Percentiles rank a stretch among this genome's conserved stretches.
These are phyloP conservation scores for Leishmania aethiopica DNA, from an alignment of 208 protist genomes.

Conservation along the genomic window DNA sequence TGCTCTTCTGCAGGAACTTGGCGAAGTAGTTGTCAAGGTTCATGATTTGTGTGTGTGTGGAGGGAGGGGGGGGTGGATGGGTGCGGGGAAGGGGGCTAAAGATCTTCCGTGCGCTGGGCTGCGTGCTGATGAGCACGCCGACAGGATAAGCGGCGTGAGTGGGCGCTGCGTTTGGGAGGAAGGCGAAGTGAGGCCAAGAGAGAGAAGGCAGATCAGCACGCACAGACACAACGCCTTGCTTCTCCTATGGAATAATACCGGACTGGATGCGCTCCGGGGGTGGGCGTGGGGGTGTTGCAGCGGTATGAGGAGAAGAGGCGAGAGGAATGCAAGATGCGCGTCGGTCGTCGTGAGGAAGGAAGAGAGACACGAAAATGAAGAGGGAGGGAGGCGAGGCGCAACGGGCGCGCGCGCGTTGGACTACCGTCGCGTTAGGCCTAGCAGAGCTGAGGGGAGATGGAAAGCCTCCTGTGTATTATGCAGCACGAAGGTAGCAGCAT, in stretches of 20 bases:
- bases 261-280: background rate
- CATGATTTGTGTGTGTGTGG: constrained; percentile 16
- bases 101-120: background rate
- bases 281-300: background rate
- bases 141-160: background rate
- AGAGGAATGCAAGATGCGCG: background rate
- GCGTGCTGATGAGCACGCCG: background rate
- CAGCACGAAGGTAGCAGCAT: background rate
- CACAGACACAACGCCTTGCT: background rate
- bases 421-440: background rate
- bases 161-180: constrained; percentile 1
- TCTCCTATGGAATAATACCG: background rate
- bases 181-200: constrained; percentile 1
- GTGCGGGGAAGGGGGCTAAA: background rate
- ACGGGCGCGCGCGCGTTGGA: too few species aligned
- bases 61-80: background rate
- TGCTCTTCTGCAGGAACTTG: constrained; percentile 37
- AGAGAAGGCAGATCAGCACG: background rate
- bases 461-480: background rate
- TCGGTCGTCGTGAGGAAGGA: background rate
- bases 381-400: background rate
- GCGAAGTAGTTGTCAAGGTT: constrained; percentile 73
- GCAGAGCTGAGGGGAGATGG: background rate
- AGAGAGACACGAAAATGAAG: background rate
- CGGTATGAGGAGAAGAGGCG: background rate